Evolutionary conservation across 2,329 filamentous ascomycete species (phyloP).

Genomic region (Clathrospora elynae): DNA sequence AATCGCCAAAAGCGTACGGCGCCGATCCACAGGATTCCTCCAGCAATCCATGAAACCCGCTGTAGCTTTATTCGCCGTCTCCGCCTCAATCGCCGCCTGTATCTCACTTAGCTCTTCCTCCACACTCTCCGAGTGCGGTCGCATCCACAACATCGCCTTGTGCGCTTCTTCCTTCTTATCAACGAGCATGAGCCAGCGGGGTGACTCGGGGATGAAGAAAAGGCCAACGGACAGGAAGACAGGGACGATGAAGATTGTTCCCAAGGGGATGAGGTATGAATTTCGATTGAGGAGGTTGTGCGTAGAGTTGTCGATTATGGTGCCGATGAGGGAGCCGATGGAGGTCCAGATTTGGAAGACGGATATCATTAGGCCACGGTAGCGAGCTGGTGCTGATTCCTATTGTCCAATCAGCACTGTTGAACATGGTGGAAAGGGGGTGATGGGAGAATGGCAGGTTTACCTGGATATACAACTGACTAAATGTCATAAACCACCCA

Average conservation of each 20-base stretch:
- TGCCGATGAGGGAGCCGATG: conserved; percentile 52
- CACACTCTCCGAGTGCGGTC: conserved; percentile 28
- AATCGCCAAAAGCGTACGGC: conserved; percentile 57
- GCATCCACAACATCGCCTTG: conserved; percentile 36
- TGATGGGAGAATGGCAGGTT: not conserved
- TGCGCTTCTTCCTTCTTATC: conserved; percentile 26
- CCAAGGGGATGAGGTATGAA: conserved; percentile 55
- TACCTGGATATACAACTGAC: conserved; percentile 58
- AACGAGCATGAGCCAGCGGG: conserved; percentile 52
- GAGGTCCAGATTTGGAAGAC: conserved; percentile 57
- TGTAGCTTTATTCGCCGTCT: conserved; percentile 56
- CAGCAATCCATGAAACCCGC: conserved; percentile 58
- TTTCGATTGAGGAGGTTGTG: conserved; percentile 26
- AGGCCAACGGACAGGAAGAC: conserved; percentile 52
- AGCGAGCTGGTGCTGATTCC: conserved; percentile 57
- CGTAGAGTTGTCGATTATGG: conserved; percentile 58
- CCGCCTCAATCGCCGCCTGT: conserved; percentile 33
- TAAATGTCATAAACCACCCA: conserved; percentile 61
- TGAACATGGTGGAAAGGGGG: too few species aligned
- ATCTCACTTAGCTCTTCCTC: conserved; percentile 35
- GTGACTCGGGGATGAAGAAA: conserved; percentile 46
- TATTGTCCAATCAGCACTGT: conserved; percentile 5
- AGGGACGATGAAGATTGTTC: conserved; percentile 61
- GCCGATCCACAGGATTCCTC: conserved; percentile 58
- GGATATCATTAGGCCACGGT: conserved; percentile 57